These are phyloP conservation scores for Microdochium bolleyi DNA, from an alignment of 2,329 filamentous ascomycete genomes.

Conservation along the genomic window DNA sequence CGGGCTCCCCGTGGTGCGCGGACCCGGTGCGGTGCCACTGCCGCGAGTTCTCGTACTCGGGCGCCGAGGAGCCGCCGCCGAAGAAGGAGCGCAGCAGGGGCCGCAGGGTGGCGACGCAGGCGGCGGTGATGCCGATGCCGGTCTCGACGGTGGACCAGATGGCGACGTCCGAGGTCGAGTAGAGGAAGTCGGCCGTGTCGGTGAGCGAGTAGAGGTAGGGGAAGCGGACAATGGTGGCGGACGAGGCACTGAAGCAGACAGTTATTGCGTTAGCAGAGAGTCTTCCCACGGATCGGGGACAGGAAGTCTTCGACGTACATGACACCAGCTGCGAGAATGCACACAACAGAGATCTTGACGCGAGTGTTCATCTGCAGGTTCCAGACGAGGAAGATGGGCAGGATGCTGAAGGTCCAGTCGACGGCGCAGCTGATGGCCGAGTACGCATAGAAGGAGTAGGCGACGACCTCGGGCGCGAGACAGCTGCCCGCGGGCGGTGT, in stretches of 20 bases:
- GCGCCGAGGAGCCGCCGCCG: conserved; percentile 5
- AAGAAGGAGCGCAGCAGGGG: conserved; percentile 20
- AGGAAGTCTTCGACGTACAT: conserved; percentile 20
- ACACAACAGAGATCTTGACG: conserved; percentile 26
- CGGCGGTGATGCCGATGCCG: conserved; percentile 31
- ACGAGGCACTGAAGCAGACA: conserved; percentile 21
- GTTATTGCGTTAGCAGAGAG: background rate
- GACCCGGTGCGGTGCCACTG: conserved; percentile 5
- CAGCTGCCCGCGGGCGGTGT: conserved; percentile 21
- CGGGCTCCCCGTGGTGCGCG: conserved; percentile 1
- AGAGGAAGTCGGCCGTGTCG: conserved; percentile 30
- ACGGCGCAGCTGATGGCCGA: conserved; percentile 27
- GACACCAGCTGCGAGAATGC: conserved; percentile 22
- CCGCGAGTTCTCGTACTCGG: conserved; percentile 4
- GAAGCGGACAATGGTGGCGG: conserved; percentile 33
- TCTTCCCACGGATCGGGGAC: background rate
- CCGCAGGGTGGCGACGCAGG: conserved; percentile 28
- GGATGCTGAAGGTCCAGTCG: conserved; percentile 30
- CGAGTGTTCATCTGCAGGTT: conserved; percentile 28
- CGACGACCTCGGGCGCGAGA: conserved; percentile 14
- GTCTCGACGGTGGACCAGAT: conserved; percentile 38
- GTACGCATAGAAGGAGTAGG: conserved; percentile 25
- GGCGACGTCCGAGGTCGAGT: conserved; percentile 31
- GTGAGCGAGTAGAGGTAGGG: conserved; percentile 28
- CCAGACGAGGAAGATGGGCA: conserved; percentile 32